Conservation (phyloP, 257 asterid genomes). For the Ocimum tenuiflorum region DNA sequence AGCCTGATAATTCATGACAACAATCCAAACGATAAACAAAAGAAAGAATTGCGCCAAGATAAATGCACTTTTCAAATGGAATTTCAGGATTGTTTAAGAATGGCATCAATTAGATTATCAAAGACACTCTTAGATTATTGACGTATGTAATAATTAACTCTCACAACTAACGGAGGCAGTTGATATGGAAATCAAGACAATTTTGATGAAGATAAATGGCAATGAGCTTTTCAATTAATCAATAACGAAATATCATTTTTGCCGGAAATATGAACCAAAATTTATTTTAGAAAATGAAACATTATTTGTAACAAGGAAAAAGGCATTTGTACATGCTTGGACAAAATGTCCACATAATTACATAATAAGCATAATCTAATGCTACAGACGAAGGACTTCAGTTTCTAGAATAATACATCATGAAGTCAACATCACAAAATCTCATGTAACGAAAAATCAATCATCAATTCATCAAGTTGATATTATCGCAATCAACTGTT, state of each 20-base stretch:
- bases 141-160: no score
- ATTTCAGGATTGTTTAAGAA: not conserved
- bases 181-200: not conserved
- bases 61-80: not conserved
- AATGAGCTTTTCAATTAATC: not conserved
- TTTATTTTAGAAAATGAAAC: no score
- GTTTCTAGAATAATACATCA: not conserved
- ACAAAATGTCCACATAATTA: not conserved
- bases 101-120: not conserved
- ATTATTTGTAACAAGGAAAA: no score
- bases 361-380: not conserved
- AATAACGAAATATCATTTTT: not conserved
- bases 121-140: no score
- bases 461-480: no score
- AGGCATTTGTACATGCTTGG: no score
- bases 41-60: not conserved
- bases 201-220: no score
- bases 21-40: not conserved
- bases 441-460: not conserved
- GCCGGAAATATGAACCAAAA: not conserved
- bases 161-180: not conserved
- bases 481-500: not conserved
- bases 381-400: not conserved
- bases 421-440: not conserved
- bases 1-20: conserved; percentile 25